Evolutionary conservation across 306 rosid species (phyloP), one percentile per base, ranked within the genome.

Genomic region (Rosa lucieae): DNA sequence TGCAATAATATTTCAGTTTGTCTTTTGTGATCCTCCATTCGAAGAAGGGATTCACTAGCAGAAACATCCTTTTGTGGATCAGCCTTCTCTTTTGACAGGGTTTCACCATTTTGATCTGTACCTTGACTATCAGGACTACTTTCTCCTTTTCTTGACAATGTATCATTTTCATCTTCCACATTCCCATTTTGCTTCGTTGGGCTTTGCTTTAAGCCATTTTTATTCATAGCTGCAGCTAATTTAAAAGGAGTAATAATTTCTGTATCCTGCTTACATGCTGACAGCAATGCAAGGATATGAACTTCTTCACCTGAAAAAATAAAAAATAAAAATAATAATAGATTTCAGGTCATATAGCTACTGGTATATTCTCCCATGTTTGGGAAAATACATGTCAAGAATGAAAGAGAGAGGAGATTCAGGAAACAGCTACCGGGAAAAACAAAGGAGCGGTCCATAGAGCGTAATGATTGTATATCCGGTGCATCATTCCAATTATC

Each of bases 271-370:
- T 90, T 86, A 86, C 85, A 88, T 32, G 96, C 98, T 75, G 98
- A 91, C 87, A 95, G 89, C 92, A 98, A 91, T 76, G 97, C 99
- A 88, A 95, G 83, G 83, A 95, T 85, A 82, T 92, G 92, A 87
- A 91, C 87, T 72, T 91, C 98, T 87, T 95, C 99, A 76, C 99
- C 99, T 95, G 91, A 70, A 89, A 80, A 48, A 10, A 14, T 5
- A 29, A 62, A 51, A 51, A 14, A 3, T 12, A 78, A 88, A 79
- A 76, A 29, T 0, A 29, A 29, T 78, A 78, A 80, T 67, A 85
- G 42, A 78, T 74, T 78, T 87, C 79, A 91, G 89, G 86, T 75
- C 85, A 70, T 82, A 73, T 77, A 85, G 63, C 14, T 21, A 73
- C 58, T 53, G 59, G 32, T 46, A 40, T 8, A 55, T 68, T 80